phyloP scores from a whole-genome alignment of 73 alveolate genomes.

The Tetrahymena thermophila region DNA sequence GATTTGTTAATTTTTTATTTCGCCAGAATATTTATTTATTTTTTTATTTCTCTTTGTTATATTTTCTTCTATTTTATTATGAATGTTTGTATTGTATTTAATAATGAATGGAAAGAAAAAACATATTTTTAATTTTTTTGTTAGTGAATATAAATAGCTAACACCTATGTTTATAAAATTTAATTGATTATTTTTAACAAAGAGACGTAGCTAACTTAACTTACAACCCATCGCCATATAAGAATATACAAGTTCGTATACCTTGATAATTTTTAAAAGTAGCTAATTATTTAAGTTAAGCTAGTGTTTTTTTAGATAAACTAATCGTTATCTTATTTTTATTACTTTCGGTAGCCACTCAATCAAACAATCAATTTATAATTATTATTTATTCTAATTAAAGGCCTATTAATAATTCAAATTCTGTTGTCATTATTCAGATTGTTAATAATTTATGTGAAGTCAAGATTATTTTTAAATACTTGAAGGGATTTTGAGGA shows the following conservation, averaged over 20 bases:
- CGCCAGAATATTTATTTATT: too few species aligned
- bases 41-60: not conserved
- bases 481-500: not conserved
- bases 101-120: not conserved
- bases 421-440: not conserved
- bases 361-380: not conserved
- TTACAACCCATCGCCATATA: not conserved
- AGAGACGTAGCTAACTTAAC: not conserved
- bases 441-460: not conserved
- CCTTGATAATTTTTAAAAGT: not conserved
- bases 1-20: too few species aligned
- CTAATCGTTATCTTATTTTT: not conserved
- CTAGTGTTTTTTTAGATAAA: not conserved
- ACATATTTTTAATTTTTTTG: too few species aligned
- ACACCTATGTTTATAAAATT: not conserved
- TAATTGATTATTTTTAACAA: too few species aligned
- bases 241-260: not conserved
- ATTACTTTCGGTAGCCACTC: not conserved
- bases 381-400: too few species aligned
- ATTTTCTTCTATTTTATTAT: not conserved
- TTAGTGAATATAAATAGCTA: too few species aligned
- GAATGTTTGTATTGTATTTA: too few species aligned
- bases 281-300: not conserved
- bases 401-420: not conserved
- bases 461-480: not conserved